Base-by-base conservation (phyloP, 2,329 filamentous ascomycete species). In the Ramularia collo-cygni region DNA sequence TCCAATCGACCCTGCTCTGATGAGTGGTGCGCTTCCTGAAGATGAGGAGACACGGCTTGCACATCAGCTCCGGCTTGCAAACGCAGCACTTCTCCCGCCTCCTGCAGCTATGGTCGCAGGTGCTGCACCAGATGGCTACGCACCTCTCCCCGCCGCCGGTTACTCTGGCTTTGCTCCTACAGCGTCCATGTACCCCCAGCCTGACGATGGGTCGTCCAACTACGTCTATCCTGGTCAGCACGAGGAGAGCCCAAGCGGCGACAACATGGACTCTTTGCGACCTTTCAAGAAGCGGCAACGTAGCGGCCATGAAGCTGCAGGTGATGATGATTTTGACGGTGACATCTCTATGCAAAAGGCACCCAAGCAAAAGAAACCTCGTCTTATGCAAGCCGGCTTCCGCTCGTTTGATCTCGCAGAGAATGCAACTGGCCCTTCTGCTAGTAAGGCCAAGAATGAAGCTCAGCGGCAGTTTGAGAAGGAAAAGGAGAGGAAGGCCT, bases 81-180 rank as follows among this genome's bases (percentile, higher is more conserved):
- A 56, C 36, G 47, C 53, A 4, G 42, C 53, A 7, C 81, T 94
- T 9, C 89, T 95, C 56, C 89, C 89, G 9, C 85, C 85, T 60
- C 81, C 81, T 27, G 66, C 64, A 16, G 83, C 84, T 12, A 84
- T 83, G 65, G 86, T 89, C 52, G 84, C 84, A 35, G 84, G 84
- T 29, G 24, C 32, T 19, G 39, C 40, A 10, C 51, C 55, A 8
- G 54, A 59, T 29, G 60, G 58, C 13, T 62, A 62, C 42, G 50
- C 53, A 9, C 54, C 60, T 8, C 54, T 59, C 14, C 40, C 42
- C 1, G 46, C 49, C 19, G 53, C 46, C 26, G 58, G 53, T 2
- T 57, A 55, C 35, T 49, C 45, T 15, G 58, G 51, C 4, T 57
- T 44, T 17, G 53, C 53, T n/a, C 55, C 54, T 10, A 33, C 50